phyloP scores from a whole-genome alignment of 495 filamentous ascomycete genomes.

The Neurospora sp. region DNA sequence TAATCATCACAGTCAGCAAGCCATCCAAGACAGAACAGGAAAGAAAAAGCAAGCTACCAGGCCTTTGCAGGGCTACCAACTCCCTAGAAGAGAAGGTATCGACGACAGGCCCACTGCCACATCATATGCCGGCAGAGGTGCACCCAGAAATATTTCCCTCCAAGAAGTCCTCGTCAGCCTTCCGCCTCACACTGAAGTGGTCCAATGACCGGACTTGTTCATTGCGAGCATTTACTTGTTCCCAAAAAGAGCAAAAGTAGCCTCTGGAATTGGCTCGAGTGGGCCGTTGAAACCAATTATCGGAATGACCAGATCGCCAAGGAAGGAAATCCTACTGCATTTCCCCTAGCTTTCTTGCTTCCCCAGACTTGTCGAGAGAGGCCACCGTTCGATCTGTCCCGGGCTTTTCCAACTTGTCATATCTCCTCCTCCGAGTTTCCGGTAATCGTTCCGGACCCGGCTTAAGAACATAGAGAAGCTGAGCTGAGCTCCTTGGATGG shows the following conservation, averaged over 20 bases:
- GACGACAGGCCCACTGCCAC: not conserved
- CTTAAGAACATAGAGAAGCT: not conserved
- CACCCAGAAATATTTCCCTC: not conserved
- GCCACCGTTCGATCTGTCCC: not conserved
- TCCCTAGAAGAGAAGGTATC: not conserved
- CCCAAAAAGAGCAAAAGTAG: not conserved
- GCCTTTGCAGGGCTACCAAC: not conserved
- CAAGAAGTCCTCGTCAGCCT: not conserved
- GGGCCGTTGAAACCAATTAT: not conserved
- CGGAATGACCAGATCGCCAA: not conserved
- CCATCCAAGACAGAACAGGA: not conserved
- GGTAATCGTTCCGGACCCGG: not conserved
- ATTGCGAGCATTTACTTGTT: not conserved
- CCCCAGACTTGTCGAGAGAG: not conserved
- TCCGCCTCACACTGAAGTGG: not conserved
- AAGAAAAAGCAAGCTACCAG: not conserved
- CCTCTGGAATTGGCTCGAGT: not conserved
- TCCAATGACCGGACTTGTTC: not conserved
- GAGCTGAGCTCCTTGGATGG: not conserved
- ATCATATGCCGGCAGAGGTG: not conserved
- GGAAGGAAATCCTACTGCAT: not conserved
- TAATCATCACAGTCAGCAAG: not conserved
- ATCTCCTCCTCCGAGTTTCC: not conserved
- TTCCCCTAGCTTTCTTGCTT: not conserved
- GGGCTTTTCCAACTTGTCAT: not conserved